Evolutionary conservation across 2,329 filamentous ascomycete genomes (phyloP).

Genomic region (Ceratocystis huliohia): DNA sequence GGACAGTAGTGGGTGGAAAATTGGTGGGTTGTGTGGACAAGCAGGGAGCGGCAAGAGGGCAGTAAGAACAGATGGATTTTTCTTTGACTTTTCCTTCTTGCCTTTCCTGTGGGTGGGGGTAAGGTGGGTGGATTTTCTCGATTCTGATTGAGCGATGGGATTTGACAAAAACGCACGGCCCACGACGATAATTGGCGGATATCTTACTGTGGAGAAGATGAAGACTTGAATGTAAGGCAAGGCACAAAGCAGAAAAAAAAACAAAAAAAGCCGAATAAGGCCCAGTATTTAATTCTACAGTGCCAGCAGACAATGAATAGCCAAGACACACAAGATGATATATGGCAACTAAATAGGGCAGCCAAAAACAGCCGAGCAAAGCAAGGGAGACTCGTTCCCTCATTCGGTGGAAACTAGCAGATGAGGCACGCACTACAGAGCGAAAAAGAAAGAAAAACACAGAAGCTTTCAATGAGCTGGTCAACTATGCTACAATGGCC

Average conservation of each 20-base stretch:
- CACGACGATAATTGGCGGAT: conserved; percentile 5
- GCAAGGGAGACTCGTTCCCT: too few relatives aligned
- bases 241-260: conserved; percentile 4
- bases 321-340: background rate
- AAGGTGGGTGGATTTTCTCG: background rate
- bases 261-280: conserved; percentile 1
- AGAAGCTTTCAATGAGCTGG: background rate
- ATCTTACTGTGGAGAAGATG: conserved; percentile 6
- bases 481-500: background rate
- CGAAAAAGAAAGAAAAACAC: too few relatives aligned
- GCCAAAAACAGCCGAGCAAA: too few relatives aligned
- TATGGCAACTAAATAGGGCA: background rate
- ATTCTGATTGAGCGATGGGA: background rate
- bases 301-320: background rate
- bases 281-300: background rate
- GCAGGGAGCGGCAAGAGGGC: background rate
- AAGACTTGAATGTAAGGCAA: conserved; percentile 6
- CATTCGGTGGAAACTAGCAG: too few relatives aligned
- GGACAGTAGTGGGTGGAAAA: background rate
- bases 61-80: background rate
- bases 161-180: conserved; percentile 2
- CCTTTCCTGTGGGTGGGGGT: background rate
- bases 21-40: background rate
- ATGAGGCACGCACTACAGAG: too few relatives aligned
- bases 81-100: background rate